These are phyloP conservation scores for Aciculosporium take DNA, from an alignment of 2,329 filamentous ascomycete genomes.

Conservation along the genomic window DNA sequence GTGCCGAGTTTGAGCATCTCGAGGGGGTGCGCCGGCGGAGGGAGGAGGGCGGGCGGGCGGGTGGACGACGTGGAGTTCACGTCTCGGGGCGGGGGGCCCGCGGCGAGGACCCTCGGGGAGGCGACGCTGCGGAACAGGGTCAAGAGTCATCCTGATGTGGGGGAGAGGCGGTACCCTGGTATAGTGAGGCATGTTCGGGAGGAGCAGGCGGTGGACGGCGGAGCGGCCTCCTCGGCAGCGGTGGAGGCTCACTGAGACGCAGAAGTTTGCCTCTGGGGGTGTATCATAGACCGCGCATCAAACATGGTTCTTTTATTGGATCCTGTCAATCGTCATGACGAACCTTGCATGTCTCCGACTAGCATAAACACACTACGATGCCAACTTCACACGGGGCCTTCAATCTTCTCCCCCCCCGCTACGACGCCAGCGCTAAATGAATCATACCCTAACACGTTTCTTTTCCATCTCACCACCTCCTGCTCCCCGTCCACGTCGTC, in stretches of 20 bases:
- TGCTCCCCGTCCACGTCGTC: neutral
- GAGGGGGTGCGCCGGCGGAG: conserved; percentile 47
- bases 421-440: conserved; percentile 6
- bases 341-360: conserved; percentile 1
- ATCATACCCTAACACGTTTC: neutral
- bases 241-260: conserved; percentile 22
- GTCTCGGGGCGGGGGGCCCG: conserved; percentile 56
- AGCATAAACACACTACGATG: neutral
- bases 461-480: too few relatives aligned
- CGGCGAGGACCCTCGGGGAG: conserved; percentile 58
- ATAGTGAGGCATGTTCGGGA: conserved; percentile 42
- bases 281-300: neutral
- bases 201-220: conserved; percentile 33
- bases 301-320: neutral
- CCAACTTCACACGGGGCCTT: neutral
- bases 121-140: conserved; percentile 72
- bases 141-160: conserved; percentile 79
- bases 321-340: neutral
- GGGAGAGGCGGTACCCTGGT: conserved; percentile 65
- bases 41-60: conserved; percentile 38
- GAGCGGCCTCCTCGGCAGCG: conserved; percentile 11
- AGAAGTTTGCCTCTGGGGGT: too few relatives aligned
- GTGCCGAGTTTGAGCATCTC: conserved; percentile 67
- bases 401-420: neutral
- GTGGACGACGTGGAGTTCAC: conserved; percentile 76